Evolutionary conservation across 2,329 filamentous ascomycete species (phyloP).

Genomic region (Ophiostoma novo-ulmi): DNA sequence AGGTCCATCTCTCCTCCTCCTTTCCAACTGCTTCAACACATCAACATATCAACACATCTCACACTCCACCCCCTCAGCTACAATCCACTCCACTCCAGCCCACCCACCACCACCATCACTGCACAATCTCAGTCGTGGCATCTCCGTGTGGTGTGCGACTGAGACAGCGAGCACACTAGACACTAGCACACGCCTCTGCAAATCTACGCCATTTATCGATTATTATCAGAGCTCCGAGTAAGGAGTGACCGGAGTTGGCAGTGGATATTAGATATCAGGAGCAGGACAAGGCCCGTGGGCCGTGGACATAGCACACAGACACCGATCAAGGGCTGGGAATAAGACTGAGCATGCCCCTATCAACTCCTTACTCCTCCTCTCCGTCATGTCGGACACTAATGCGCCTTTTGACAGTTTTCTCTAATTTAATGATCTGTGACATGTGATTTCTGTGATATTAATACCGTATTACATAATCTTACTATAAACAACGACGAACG

Average conservation of each 20-base stretch:
- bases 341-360: not conserved
- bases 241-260: not conserved
- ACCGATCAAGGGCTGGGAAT: not conserved
- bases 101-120: not conserved
- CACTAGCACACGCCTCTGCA: not conserved
- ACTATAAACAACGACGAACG: not conserved
- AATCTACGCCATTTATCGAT: not conserved
- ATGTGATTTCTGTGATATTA: not conserved
- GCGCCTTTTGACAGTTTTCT: not conserved
- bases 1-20: not conserved
- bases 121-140: conserved; percentile 8
- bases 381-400: not conserved
- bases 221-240: not conserved
- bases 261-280: not conserved
- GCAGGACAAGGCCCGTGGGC: not conserved
- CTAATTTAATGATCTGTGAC: not conserved
- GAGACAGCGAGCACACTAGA: not conserved
- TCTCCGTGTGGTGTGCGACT: not conserved
- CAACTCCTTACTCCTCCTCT: not conserved
- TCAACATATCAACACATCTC: not conserved
- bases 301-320: not conserved
- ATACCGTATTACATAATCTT: not conserved
- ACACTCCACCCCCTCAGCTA: not conserved
- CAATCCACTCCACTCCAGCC: not conserved
- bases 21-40: not conserved